Conservation (phyloP, 176 grass and related monocot species). For the Bothriochloa decipiens region DNA sequence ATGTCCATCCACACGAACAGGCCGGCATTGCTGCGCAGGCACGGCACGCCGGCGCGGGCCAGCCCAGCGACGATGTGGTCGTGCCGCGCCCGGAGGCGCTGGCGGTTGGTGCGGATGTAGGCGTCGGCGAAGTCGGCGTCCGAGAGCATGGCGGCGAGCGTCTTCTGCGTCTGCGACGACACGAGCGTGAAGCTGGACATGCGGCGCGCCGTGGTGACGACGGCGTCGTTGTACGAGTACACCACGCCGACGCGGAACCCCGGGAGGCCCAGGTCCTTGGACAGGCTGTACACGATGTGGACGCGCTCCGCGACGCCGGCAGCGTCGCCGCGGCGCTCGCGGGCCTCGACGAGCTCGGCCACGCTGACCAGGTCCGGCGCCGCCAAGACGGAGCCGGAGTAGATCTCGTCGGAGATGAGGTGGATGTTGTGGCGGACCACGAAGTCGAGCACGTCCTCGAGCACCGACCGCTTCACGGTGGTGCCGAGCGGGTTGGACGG, state of each 20-base stretch:
- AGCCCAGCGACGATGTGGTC: conserved; percentile 59
- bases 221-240: conserved; percentile 85
- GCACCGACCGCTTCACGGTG: conserved; percentile 38
- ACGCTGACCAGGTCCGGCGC: conserved; percentile 71
- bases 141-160: conserved; percentile 69
- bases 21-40: conserved; percentile 69
- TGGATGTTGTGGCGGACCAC: conserved; percentile 64
- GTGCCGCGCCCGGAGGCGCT: conserved; percentile 63
- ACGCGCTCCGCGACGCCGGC: conserved; percentile 44
- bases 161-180: conserved; percentile 88
- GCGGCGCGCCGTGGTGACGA: conserved; percentile 76
- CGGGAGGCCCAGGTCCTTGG: conserved; percentile 83
- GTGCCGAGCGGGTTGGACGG: conserved; percentile 87
- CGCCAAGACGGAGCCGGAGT: conserved; percentile 82
- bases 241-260: conserved; percentile 78
- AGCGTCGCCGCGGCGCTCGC: background rate
- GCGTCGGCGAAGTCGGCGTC: conserved; percentile 56
- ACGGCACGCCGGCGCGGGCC: conserved; percentile 60
- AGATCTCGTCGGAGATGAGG: conserved; percentile 95
- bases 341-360: conserved; percentile 65
- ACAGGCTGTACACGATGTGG: conserved; percentile 94
- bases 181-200: conserved; percentile 98
- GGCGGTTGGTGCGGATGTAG: conserved; percentile 73
- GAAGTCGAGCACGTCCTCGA: conserved; percentile 68
- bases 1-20: conserved; percentile 97